phyloP scores from a whole-genome alignment of 225 moss, liverwort and hornwort species.

The Pseudoscleropodium purum region DNA sequence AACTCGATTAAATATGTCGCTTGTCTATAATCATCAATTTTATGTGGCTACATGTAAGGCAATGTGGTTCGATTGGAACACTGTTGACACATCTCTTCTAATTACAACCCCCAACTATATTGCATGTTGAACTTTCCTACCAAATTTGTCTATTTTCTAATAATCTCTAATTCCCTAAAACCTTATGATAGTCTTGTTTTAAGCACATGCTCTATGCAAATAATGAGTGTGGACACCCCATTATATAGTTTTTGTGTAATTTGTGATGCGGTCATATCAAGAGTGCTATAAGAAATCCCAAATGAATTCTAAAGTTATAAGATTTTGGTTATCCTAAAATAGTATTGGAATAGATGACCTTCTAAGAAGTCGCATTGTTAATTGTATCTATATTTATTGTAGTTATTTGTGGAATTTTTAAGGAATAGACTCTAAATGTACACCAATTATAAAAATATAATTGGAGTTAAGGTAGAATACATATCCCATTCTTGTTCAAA shows the following conservation, averaged over 20 bases:
- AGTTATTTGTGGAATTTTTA: neutral
- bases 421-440: neutral
- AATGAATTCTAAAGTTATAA: accelerated
- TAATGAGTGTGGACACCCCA: accelerated
- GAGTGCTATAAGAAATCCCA: accelerated
- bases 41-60: accelerated
- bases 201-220: neutral
- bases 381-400: neutral
- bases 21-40: no score
- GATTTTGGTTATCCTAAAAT: accelerated
- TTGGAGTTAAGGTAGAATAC: neutral
- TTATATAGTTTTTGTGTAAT: neutral
- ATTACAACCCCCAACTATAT: neutral
- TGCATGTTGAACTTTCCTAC: neutral
- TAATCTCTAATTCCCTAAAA: neutral
- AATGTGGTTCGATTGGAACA: neutral
- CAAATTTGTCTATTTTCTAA: neutral
- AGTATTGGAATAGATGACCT: neutral
- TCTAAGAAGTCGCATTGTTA: accelerated
- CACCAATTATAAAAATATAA: neutral
- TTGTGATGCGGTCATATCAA: accelerated
- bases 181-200: accelerated
- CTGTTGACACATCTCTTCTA: accelerated
- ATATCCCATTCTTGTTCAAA: no score
- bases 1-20: neutral